phyloP scores from a whole-genome alignment of 2,329 filamentous ascomycete genomes.

The Paecilomyces sp. region DNA sequence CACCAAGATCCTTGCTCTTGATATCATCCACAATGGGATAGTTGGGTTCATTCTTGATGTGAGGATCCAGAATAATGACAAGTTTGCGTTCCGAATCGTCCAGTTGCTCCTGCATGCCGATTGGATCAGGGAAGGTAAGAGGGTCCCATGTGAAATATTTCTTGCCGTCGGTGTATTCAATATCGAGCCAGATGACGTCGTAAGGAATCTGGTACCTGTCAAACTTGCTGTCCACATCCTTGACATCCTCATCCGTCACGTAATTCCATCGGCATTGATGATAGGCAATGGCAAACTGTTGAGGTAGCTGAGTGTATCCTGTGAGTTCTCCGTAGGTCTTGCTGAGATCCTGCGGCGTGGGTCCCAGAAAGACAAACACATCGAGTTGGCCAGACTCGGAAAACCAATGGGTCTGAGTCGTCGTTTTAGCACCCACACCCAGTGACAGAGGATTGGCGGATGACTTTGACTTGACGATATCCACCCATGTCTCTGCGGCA shows the following conservation, averaged over 20 bases:
- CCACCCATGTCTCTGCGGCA: slow-evolving; percentile 93
- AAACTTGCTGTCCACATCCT: slow-evolving; percentile 92
- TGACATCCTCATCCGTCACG: slow-evolving; percentile 92
- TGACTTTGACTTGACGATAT: slow-evolving; percentile 75
- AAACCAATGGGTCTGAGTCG: slow-evolving; percentile 92
- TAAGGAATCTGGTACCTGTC: slow-evolving; percentile 94
- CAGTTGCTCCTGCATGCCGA: slow-evolving; percentile 80
- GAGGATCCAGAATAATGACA: slow-evolving; percentile 91
- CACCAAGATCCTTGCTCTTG: slow-evolving; percentile 73
- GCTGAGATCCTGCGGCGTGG: slow-evolving; percentile 73
- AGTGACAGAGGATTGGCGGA: slow-evolving; percentile 70
- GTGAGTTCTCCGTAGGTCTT: slow-evolving; percentile 83
- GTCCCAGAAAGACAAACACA: slow-evolving; percentile 89
- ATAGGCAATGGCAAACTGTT: slow-evolving; percentile 86
- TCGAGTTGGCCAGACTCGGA: slow-evolving; percentile 87
- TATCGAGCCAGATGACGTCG: slow-evolving; percentile 97
- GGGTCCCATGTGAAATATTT: slow-evolving; percentile 98
- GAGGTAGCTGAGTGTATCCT: slow-evolving; percentile 82
- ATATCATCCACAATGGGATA: slow-evolving; percentile 75
- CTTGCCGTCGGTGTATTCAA: slow-evolving; percentile 94
- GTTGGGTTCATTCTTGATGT: slow-evolving; percentile 84
- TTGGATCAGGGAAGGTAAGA: slow-evolving; percentile 77
- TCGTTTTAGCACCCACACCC: slow-evolving; percentile 60
- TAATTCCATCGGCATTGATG: slow-evolving; percentile 99
- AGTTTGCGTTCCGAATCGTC: slow-evolving; percentile 81